phyloP scores from a whole-genome alignment of 805 yeast species.

The Candida ponderosae region DNA sequence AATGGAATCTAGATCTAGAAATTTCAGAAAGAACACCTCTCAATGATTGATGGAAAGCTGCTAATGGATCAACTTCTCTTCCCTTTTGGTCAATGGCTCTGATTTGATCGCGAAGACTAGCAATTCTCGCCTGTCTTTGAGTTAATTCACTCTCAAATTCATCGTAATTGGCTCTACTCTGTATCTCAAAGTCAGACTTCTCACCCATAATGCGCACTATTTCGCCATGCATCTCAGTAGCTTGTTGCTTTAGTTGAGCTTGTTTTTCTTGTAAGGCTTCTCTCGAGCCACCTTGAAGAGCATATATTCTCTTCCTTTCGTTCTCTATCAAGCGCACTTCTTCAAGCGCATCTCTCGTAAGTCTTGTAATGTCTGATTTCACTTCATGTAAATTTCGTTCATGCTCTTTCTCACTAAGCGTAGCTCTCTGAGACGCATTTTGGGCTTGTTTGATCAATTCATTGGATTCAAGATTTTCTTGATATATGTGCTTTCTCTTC shows the following conservation, averaged over 20 bases:
- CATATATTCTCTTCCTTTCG: constrained; percentile 21
- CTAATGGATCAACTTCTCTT: constrained; percentile 7
- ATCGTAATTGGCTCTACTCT: not conserved
- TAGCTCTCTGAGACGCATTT: constrained; percentile 3
- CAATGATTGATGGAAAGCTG: constrained; percentile 1
- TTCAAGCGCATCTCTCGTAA: constrained; percentile 13
- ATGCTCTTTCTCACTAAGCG: constrained; percentile 2
- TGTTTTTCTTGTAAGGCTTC: constrained; percentile 10
- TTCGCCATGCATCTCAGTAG: not conserved
- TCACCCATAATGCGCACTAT: not conserved
- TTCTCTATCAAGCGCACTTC: constrained; percentile 9
- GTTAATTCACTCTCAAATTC: not conserved
- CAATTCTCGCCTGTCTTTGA: not conserved
- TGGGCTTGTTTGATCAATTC: no score
- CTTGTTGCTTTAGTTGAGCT: not conserved
- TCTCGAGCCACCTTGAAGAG: constrained; percentile 18
- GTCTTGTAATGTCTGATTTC: constrained; percentile 7
- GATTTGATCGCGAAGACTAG: no score
- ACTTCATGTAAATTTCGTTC: constrained; percentile 12
- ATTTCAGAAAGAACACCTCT: constrained; percentile 4
- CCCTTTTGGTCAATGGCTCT: not conserved
- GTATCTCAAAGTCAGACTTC: not conserved
- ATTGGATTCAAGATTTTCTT: no score
- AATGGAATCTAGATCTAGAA: constrained; percentile 30
- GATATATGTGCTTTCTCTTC: constrained; percentile 5